Conservation (phyloP, 495 filamentous ascomycete species). For the Neurospora hispaniola region DNA sequence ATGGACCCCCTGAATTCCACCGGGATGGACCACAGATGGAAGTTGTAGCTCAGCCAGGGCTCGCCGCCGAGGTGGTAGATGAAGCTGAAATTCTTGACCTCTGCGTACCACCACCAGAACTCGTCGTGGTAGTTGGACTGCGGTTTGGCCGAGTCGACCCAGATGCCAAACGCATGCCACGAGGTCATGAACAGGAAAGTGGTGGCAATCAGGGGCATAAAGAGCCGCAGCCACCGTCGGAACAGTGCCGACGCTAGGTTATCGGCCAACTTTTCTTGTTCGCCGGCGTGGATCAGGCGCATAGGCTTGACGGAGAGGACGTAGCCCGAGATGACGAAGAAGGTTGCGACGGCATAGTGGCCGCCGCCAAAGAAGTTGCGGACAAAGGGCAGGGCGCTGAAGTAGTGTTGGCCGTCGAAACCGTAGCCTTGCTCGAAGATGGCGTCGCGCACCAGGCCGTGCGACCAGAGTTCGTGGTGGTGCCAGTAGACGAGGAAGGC, state of each 20-base stretch:
- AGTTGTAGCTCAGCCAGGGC: constrained; percentile 27
- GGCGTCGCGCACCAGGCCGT: constrained; percentile 13
- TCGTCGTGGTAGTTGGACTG: constrained; percentile 31
- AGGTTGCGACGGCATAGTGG: constrained; percentile 42
- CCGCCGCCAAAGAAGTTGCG: constrained; percentile 34
- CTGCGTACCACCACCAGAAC: constrained; percentile 43
- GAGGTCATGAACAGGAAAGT: constrained; percentile 41
- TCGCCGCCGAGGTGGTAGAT: constrained; percentile 35
- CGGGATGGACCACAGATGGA: constrained; percentile 34
- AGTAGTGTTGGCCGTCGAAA: constrained; percentile 24
- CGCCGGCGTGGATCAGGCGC: constrained; percentile 35
- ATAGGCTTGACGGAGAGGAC: constrained; percentile 43
- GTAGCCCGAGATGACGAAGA: constrained; percentile 41
- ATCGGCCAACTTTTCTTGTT: constrained; percentile 27
- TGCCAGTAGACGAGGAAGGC: constrained; percentile 39
- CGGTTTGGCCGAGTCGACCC: constrained; percentile 19
- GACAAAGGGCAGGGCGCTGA: constrained; percentile 29
- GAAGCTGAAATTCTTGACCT: constrained; percentile 52
- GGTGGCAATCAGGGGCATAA: constrained; percentile 28
- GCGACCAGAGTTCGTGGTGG: constrained; percentile 34
- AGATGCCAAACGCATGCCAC: constrained; percentile 37
- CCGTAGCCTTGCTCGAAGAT: constrained; percentile 26
- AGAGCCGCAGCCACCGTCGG: constrained; percentile 26
- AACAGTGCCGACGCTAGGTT: constrained; percentile 23
- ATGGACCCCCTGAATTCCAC: constrained; percentile 33